A percentile compares a stretch with the other conserved stretches of the same genome.
Conservation (phyloP, 768 basidiomycete genomes). For the Holtermanniella nyarrowii region DNA sequence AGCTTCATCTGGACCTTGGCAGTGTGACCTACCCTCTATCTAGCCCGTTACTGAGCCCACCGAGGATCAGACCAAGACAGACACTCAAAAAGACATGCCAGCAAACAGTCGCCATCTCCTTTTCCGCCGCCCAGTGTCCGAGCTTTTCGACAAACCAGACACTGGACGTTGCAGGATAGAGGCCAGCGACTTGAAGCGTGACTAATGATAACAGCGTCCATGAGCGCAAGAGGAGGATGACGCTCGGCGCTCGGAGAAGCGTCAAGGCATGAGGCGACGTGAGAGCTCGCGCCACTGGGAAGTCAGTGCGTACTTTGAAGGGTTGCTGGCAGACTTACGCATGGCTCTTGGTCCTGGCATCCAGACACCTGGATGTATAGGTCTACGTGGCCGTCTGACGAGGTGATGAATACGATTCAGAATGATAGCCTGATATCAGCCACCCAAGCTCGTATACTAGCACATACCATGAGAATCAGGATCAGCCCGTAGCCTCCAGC, state of each 20-base stretch:
- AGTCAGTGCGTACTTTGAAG: background rate
- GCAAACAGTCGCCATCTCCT: constrained; percentile 31
- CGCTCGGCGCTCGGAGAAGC: constrained; percentile 27
- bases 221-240: constrained; percentile 21
- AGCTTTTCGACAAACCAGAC: constrained; percentile 8
- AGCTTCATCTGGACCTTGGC: background rate
- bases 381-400: constrained; percentile 24
- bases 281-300: constrained; percentile 8
- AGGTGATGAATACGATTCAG: constrained; percentile 37
- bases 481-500: constrained; percentile 34
- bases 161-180: constrained; percentile 17
- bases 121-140: constrained; percentile 25
- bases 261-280: constrained; percentile 14
- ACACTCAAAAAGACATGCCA: constrained; percentile 37
- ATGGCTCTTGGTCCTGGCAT: constrained; percentile 4
- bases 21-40: constrained; percentile 23
- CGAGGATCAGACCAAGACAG: constrained; percentile 24
- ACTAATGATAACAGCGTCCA: constrained; percentile 28
- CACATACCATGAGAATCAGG: constrained; percentile 31
- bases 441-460: background rate
- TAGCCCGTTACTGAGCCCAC: constrained; percentile 26
- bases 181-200: constrained; percentile 28
- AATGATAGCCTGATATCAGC: constrained; percentile 21
- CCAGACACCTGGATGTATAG: constrained; percentile 18
- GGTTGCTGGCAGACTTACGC: background rate